Conservation (phyloP, 805 yeast genomes). For the Jamesozyma hellenica region DNA sequence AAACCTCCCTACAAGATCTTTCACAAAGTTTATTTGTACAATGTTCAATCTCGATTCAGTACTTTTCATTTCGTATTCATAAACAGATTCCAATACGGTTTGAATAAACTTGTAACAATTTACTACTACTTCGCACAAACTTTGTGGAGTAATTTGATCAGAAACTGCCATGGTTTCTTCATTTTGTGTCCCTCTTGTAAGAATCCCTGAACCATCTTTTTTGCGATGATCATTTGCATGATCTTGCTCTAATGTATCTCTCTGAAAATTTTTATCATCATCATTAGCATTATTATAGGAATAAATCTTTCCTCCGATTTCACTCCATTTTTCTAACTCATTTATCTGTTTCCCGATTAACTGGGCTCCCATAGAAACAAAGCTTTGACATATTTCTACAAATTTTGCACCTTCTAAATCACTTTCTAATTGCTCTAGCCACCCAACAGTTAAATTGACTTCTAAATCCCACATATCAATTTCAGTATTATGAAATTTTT, state of each 20-base stretch:
- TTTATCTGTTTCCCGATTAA: conserved; percentile 13
- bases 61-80: conserved; percentile 6
- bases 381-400: conserved; percentile 11
- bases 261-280: background rate
- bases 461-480: conserved; percentile 27
- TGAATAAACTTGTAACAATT: conserved; percentile 15
- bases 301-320: background rate
- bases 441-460: conserved; percentile 14
- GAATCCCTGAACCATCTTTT: conserved; percentile 13
- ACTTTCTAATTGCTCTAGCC: too few species aligned
- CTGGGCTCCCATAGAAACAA: conserved; percentile 9
- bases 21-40: conserved; percentile 17
- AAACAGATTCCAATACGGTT: conserved; percentile 13
- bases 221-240: background rate
- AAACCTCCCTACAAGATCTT: conserved; percentile 11
- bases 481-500: conserved; percentile 8
- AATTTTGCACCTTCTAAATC: conserved; percentile 10
- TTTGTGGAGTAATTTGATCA: conserved; percentile 19
- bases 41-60: conserved; percentile 6
- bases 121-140: conserved; percentile 17
- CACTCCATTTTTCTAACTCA: conserved; percentile 10
- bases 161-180: conserved; percentile 20
- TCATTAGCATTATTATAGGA: background rate
- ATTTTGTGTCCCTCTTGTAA: conserved; percentile 4
- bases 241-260: conserved; percentile 3